A percentile compares a stretch with the other conserved stretches of the same genome.
Evolutionary conservation across 148 eudicot genomes (phyloP).

Genomic region (Rhododendron simsii): DNA sequence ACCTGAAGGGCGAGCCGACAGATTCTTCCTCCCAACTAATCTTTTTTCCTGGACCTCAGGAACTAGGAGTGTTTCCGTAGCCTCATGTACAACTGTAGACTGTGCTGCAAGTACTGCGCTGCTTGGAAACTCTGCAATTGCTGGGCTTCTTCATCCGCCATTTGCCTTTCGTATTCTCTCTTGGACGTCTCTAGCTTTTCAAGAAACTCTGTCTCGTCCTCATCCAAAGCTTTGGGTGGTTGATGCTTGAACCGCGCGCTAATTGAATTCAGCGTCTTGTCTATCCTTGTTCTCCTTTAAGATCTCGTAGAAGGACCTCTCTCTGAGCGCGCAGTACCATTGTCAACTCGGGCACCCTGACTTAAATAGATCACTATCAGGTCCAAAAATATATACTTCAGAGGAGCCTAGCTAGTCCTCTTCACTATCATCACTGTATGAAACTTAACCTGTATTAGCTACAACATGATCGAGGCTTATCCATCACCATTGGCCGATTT

Average conservation of each 20-base stretch:
- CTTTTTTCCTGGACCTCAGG: slow-evolving; percentile 37
- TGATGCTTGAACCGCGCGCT: no score
- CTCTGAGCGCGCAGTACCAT: slow-evolving; percentile 88
- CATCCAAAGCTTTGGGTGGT: no score
- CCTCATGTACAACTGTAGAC: slow-evolving; percentile 30
- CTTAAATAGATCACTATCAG: not conserved
- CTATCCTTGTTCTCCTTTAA: slow-evolving; percentile 94
- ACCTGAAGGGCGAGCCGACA: slow-evolving; percentile 34
- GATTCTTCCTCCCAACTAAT: slow-evolving; percentile 41
- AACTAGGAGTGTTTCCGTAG: slow-evolving; percentile 26
- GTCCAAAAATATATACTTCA: not conserved
- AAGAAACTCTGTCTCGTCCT: no score
- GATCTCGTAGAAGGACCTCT: slow-evolving; percentile 83
- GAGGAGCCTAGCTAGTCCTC: slow-evolving; percentile 33
- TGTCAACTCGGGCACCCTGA: slow-evolving; percentile 69
- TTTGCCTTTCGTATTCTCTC: slow-evolving; percentile 66
- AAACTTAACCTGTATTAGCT: slow-evolving; percentile 4
- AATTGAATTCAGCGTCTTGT: slow-evolving; percentile 38
- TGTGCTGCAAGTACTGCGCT: slow-evolving; percentile 38
- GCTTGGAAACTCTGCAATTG: slow-evolving; percentile 58
- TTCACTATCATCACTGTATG: slow-evolving; percentile 11
- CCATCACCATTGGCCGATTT: slow-evolving; percentile 11
- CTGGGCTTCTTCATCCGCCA: slow-evolving; percentile 80
- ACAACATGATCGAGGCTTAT: not conserved
- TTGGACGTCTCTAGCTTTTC: slow-evolving; percentile 28